Conservation (phyloP, 768 basidiomycete species). For the Leccinum pellstonianum region DNA sequence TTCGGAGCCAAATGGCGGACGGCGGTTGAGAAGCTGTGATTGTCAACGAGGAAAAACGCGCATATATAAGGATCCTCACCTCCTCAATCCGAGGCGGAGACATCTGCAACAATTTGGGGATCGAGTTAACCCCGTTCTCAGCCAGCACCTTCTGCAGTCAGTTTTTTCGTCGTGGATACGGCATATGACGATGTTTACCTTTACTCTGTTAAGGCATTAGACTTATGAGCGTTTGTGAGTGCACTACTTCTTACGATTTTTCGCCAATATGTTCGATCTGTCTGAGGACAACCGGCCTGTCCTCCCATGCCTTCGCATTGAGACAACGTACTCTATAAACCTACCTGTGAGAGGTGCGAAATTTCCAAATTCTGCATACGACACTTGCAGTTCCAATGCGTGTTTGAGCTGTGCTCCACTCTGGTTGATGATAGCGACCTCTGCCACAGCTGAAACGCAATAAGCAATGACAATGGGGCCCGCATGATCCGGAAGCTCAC, state of each 20-base stretch:
- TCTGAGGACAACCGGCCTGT: slow-evolving; percentile 75
- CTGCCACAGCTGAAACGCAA: slow-evolving; percentile 61
- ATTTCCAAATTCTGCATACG: not conserved
- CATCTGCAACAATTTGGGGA: slow-evolving; percentile 55
- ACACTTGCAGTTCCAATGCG: slow-evolving; percentile 69
- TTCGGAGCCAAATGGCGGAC: slow-evolving; percentile 71
- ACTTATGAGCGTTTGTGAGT: not conserved
- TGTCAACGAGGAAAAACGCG: slow-evolving; percentile 4
- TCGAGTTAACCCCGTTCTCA: slow-evolving; percentile 64
- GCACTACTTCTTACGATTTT: slow-evolving; percentile 63
- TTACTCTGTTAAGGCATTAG: slow-evolving; percentile 18
- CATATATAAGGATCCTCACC: slow-evolving; percentile 35
- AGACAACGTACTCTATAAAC: slow-evolving; percentile 67
- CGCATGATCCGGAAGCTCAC: slow-evolving; percentile 35
- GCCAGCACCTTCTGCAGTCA: slow-evolving; percentile 60
- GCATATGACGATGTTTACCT: slow-evolving; percentile 16
- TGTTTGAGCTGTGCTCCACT: slow-evolving; percentile 68
- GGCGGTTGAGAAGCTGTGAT: slow-evolving; percentile 67
- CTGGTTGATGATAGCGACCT: slow-evolving; percentile 66
- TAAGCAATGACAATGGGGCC: slow-evolving; percentile 3
- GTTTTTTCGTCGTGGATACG: not conserved
- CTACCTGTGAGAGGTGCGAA: slow-evolving; percentile 1
- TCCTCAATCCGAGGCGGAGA: slow-evolving; percentile 62
- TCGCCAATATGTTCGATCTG: slow-evolving; percentile 92
- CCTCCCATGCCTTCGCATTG: slow-evolving; percentile 89